phyloP scores from a whole-genome alignment of 176 grass and related monocot genomes.

The Melocanna baccifera region DNA sequence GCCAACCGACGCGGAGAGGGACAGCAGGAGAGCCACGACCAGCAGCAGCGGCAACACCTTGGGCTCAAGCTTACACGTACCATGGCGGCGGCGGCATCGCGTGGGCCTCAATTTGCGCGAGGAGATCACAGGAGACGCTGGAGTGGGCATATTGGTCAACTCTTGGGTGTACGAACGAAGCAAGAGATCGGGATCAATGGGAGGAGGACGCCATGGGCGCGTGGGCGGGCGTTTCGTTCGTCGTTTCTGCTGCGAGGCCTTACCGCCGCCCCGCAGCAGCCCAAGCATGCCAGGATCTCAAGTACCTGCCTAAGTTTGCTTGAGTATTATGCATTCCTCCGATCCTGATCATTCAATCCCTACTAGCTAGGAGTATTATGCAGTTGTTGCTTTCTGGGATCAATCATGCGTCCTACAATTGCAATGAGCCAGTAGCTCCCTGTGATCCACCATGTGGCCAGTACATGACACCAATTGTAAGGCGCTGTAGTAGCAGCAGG shows the following conservation, averaged over 20 bases:
- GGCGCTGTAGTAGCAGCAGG: neutral
- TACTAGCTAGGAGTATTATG: neutral
- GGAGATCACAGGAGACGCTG: neutral
- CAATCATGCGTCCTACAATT: neutral
- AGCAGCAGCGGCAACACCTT: neutral
- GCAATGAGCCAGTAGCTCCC: neutral
- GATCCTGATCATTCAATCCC: neutral
- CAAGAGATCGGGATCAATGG: constrained; percentile 4
- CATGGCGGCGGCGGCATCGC: neutral
- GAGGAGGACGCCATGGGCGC: neutral
- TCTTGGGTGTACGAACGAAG: neutral
- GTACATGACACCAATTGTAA: constrained; percentile 17
- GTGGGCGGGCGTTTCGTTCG: constrained; percentile 15
- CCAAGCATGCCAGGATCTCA: constrained; percentile 34
- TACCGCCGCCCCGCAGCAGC: constrained; percentile 8
- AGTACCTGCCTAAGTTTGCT: no score
- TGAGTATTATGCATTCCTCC: neutral
- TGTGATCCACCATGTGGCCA: constrained; percentile 35
- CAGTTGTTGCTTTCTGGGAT: neutral
- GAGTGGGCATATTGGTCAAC: neutral
- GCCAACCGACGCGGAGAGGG: no score
- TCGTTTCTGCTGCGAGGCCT: neutral
- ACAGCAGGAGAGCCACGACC: no score
- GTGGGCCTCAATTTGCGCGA: neutral
- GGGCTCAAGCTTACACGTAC: neutral